These are phyloP conservation scores for Avena sativa DNA, from an alignment of 176 grass and related monocot species.

Conservation along the genomic window DNA sequence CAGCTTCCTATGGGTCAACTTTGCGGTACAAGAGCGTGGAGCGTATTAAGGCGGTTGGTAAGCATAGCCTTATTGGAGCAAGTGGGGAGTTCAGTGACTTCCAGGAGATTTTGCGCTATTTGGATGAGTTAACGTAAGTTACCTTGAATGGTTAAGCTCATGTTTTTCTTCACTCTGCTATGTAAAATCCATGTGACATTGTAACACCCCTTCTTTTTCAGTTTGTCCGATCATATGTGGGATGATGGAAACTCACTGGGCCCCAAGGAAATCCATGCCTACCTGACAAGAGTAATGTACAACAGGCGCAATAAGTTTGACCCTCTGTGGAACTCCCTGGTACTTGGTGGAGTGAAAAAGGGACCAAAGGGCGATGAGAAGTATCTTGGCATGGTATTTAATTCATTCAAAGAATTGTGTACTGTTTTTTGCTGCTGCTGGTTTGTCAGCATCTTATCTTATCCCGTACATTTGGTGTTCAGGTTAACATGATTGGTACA, in stretches of 20 bases:
- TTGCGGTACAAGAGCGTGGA: constrained; percentile 97
- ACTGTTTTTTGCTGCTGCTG: not conserved
- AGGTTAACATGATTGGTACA: constrained; percentile 99
- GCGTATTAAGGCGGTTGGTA: constrained; percentile 87
- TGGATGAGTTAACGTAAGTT: constrained; percentile 96
- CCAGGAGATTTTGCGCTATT: constrained; percentile 95
- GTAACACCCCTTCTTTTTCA: constrained; percentile 39
- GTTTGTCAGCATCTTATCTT: constrained; percentile 33
- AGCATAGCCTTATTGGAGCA: constrained; percentile 92
- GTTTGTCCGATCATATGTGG: constrained; percentile 96
- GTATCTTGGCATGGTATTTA: constrained; percentile 92
- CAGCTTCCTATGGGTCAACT: constrained; percentile 98
- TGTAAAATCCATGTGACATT: constrained; percentile 12
- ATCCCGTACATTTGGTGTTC: constrained; percentile 15
- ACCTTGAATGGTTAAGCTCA: not conserved
- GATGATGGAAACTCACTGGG: constrained; percentile 99
- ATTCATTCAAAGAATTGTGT: not conserved
- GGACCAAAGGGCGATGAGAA: constrained; percentile 83
- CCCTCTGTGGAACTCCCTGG: constrained; percentile 94
- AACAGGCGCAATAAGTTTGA: constrained; percentile 97
- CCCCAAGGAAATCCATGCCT: constrained; percentile 93
- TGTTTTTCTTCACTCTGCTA: constrained; percentile 20
- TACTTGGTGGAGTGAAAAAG: constrained; percentile 94
- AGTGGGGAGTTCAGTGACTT: constrained; percentile 98
- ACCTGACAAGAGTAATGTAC: constrained; percentile 95